Base-by-base conservation (phyloP, 106 monocot genomes). In the Dioscorea alata region DNA sequence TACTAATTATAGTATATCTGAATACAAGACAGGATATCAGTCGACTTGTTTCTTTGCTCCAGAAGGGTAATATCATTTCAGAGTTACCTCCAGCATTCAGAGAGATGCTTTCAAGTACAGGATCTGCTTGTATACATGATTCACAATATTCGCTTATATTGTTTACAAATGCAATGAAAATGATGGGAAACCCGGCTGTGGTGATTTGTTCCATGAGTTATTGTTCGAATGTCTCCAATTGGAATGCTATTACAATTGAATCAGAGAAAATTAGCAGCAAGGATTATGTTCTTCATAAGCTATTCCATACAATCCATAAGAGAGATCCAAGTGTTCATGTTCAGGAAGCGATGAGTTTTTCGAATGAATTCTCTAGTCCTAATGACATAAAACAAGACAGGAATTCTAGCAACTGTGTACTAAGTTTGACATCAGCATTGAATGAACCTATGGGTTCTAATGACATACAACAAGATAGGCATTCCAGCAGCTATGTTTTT, bases 91-190 rank as follows among this genome's bases (percentile, higher is more conserved):
- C 0, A 8, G 32, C 50, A 10, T 76, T 80, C 22, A 49, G 12
- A 35, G 17, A 67, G 59, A 71, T n/a, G 48, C 42, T 84, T 10
- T 17, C 4, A 5, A 12, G 10, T 21, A 18, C 48, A 32, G 33
- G 18, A 18, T 4, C 2, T 60, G 21, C 21, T n/a, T 28, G 23
- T 18, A 6, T 23, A 1, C 8, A 10, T 24, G 18, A 48, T 31
- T 3, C 2, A 13, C 7, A 12, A 49, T n/a, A 32, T 3, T 76
- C 72, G 23, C 6, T 64, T 17, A 58, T 17, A 28, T 0, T 17
- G 12, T 72, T 84, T 62, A 60, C 69, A 13, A 57, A 73, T 33
- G 80, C 73, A 51, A 49, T 80, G 16, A 24, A 13, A 48, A 33
- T 16, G 9, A 23, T 70, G 61, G 73, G 61, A 13, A 68, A 80